Evolutionary conservation across 164 flowering plant species (phyloP).

Genomic region (Paratinospora sagittata): DNA sequence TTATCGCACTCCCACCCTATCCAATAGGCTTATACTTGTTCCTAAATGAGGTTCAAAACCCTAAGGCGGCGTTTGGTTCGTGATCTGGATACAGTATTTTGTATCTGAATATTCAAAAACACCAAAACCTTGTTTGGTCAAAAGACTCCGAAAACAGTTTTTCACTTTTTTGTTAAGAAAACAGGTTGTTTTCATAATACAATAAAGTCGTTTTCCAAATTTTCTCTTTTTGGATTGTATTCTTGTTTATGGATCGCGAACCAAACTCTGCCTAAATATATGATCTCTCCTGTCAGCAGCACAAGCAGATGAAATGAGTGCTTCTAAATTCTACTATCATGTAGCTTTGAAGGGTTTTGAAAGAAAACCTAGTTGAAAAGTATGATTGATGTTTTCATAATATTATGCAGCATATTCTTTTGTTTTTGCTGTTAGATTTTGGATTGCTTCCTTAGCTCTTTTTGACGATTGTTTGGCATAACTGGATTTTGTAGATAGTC

Average conservation of each 20-base stretch:
- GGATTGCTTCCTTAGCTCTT: not conserved
- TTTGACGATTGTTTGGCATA: not conserved
- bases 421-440: not conserved
- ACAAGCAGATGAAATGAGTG: not conserved
- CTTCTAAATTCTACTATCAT: not conserved
- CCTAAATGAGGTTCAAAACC: not conserved
- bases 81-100: too few relatives aligned
- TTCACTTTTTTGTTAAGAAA: too few relatives aligned
- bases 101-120: too few relatives aligned
- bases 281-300: not conserved
- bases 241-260: too few relatives aligned
- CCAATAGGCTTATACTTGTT: not conserved
- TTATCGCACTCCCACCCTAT: not conserved
- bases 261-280: not conserved
- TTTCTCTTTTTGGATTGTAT: too few relatives aligned
- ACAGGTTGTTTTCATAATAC: too few relatives aligned
- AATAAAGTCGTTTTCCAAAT: too few relatives aligned
- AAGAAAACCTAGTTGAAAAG: not conserved
- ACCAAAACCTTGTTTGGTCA: too few relatives aligned
- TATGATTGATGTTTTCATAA: not conserved
- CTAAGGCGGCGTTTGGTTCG: too few relatives aligned
- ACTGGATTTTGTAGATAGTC: constrained; percentile 14
- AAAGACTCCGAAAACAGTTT: too few relatives aligned
- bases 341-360: not conserved
- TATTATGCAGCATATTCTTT: not conserved